A percentile compares a stretch with the other conserved stretches of the same genome.
phyloP scores from a whole-genome alignment of 495 filamentous ascomycete genomes.

The Chlorociboria aeruginascens region DNA sequence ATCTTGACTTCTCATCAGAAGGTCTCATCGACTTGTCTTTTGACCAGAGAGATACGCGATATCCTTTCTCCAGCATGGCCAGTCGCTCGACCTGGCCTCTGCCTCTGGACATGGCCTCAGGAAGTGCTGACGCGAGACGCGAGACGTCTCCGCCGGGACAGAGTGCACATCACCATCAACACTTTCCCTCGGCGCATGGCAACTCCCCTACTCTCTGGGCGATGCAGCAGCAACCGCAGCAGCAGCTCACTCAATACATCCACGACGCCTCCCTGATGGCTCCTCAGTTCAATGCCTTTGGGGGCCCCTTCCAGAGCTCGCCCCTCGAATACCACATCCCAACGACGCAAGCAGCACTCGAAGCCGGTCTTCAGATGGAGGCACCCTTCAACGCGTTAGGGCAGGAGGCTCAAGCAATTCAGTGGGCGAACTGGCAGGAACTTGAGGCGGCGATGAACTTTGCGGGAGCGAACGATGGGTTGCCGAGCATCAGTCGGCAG shows the following conservation, averaged over 20 bases:
- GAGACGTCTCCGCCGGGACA: conserved; percentile 13
- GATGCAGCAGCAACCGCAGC: conserved; percentile 29
- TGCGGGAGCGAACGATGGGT: conserved; percentile 32
- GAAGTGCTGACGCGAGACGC: conserved; percentile 15
- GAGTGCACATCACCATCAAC: conserved; percentile 6
- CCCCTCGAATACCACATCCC: conserved; percentile 61
- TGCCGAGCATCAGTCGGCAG: conserved; percentile 38
- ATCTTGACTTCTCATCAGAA: conserved; percentile 40
- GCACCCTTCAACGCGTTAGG: conserved; percentile 48
- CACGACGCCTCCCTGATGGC: conserved; percentile 35
- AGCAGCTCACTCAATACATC: conserved; percentile 41
- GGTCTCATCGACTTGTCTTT: conserved; percentile 40
- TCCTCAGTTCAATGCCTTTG: conserved; percentile 31
- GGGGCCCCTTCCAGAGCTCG: conserved; percentile 35
- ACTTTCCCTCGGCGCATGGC: conserved; percentile 13
- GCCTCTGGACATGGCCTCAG: conserved; percentile 19
- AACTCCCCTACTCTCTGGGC: conserved; percentile 38
- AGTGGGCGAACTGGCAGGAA: conserved; percentile 63
- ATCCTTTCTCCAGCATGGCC: conserved; percentile 29
- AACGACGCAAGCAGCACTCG: conserved; percentile 52
- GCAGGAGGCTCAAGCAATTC: conserved; percentile 47
- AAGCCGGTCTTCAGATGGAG: conserved; percentile 52
- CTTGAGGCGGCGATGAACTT: conserved; percentile 49
- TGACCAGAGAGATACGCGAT: conserved; percentile 39
- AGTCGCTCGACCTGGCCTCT: conserved; percentile 19